Base-by-base conservation (phyloP, 352 stramenopile species). In the Blastocystis sp. region DNA sequence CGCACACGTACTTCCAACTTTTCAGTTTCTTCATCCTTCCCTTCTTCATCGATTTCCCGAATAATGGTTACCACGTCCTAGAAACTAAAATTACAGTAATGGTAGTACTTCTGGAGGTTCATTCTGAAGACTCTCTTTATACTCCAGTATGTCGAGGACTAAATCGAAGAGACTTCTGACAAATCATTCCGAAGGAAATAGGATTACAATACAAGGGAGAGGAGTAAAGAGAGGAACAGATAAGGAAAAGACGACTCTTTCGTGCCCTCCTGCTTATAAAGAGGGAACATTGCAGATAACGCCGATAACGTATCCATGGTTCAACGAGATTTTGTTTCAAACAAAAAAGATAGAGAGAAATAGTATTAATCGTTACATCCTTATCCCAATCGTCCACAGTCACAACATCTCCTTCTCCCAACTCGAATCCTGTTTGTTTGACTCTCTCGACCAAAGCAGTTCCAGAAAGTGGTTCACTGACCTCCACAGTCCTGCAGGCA, bases 61-160 rank as follows among this genome's bases (percentile, higher is more conserved):
- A 84, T 66, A n/a, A 84, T 15, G 2, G 29, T 39, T 47, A 84
- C 68, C 73, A 84, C 73, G 47, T 84, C 73, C 73, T 84, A 84
- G 15, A 45, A 20, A 9, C 8, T 37, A 2, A 47, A 20, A 13
- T 23, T 11, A 55, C 41, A 11, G 4, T 0, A 66, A 8, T 45
- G 39, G 9, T 0, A 29, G 8, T 23, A 84, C 73, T 84, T 64
- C 39, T 18, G 73, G 53, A 3, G 73, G 73, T 43, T 84, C 29
- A 34, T 39, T 45, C 45, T 84, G 29, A 18, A 53, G 20, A 53
- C 62, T 69, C 9, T 69, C 20, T 53, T 47, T 29, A n/a, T 39
- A 26, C 56, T 84, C 47, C 47, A 84, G 26, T 34, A 26, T 43
- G 39, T 84, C 23, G 13, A 84, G 34, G 29, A 68, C 18, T 2